phyloP scores from a whole-genome alignment of 1,284 basidiomycete species.

The Cerrena zonata region DNA sequence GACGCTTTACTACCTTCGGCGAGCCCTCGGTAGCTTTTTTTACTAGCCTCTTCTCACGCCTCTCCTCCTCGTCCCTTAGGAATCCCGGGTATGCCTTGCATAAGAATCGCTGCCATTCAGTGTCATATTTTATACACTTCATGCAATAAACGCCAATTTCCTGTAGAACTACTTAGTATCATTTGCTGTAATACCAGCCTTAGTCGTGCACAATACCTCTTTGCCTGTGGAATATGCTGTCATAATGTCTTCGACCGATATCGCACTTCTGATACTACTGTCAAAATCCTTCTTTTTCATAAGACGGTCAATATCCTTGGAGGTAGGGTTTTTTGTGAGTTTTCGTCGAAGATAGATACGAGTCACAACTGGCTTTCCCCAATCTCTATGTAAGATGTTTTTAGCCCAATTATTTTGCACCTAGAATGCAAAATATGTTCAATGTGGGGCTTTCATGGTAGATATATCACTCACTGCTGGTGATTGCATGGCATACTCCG shows the following conservation, averaged over 20 bases:
- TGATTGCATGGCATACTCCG: background rate
- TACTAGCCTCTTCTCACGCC: background rate
- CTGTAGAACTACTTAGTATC: background rate
- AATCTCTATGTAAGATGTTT: no score
- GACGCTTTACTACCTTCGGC: no score
- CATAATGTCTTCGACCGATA: background rate
- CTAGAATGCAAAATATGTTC: background rate
- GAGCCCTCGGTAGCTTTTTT: no score
- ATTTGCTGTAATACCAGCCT: no score
- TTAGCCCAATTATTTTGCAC: no score
- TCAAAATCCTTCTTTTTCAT: no score
- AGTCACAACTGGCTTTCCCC: no score
- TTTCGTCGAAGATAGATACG: no score
- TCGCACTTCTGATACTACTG: no score
- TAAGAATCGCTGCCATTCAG: background rate
- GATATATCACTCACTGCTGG: background rate
- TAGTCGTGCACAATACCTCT: no score
- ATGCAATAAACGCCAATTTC: background rate
- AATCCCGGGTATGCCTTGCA: background rate
- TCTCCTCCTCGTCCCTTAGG: background rate
- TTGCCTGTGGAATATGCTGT: background rate
- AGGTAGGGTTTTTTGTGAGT: no score
- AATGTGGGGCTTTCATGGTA: background rate
- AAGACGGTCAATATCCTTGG: no score
- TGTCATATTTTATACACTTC: background rate